Evolutionary conservation across 1,139 yeast species (phyloP).

Genomic region (Candida sp.): DNA sequence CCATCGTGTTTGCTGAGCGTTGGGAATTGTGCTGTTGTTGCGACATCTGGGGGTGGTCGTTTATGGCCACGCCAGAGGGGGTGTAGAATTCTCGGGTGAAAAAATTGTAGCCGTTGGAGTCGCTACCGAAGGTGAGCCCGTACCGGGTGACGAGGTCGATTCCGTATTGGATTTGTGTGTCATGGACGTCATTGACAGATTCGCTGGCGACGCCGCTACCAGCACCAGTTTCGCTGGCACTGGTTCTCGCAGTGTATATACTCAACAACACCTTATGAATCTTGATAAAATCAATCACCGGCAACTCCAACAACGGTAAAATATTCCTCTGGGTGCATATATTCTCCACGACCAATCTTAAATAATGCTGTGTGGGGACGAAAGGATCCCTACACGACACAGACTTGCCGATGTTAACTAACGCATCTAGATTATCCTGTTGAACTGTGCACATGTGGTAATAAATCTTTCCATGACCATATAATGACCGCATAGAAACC

Average conservation of each 20-base stretch:
- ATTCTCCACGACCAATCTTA: constrained; percentile 73
- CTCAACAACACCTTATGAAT: constrained; percentile 58
- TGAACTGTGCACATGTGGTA: constrained; percentile 85
- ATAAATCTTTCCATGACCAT: constrained; percentile 77
- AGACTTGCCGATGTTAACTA: constrained; percentile 73
- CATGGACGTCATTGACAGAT: constrained; percentile 21
- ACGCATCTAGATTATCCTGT: constrained; percentile 74
- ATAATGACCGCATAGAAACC: constrained; percentile 63
- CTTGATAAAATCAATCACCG: constrained; percentile 63
- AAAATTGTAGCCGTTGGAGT: constrained; percentile 62
- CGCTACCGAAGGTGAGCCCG: constrained; percentile 69
- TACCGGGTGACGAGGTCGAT: constrained; percentile 65
- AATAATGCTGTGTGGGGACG: constrained; percentile 75
- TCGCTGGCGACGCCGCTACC: constrained; percentile 4
- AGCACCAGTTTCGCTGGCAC: constrained; percentile 25
- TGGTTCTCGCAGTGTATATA: constrained; percentile 31
- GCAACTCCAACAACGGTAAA: constrained; percentile 53
- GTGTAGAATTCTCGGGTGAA: constrained; percentile 51
- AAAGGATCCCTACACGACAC: constrained; percentile 79
- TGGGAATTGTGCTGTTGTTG: constrained; percentile 22
- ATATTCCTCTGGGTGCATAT: constrained; percentile 71
- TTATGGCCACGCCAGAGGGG: constrained; percentile 26
- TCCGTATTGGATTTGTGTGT: constrained; percentile 47
- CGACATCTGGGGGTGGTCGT: constrained; percentile 15
- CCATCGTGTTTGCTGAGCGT: constrained; percentile 36